These are phyloP conservation scores for Opeltia flavorubescens DNA, from an alignment of 495 filamentous ascomycete species.

Conservation along the genomic window DNA sequence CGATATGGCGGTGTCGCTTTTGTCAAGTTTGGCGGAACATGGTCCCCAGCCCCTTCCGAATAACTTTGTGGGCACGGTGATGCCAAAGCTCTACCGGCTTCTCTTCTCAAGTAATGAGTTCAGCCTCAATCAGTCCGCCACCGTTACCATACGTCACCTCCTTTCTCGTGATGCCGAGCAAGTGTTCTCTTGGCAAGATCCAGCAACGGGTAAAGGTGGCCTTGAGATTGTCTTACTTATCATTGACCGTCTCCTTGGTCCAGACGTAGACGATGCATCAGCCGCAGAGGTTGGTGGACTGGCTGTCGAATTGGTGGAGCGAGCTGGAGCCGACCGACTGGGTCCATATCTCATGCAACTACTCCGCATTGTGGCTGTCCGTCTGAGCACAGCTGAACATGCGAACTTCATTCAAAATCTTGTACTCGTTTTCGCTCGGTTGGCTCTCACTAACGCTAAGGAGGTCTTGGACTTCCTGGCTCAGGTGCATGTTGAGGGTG, in stretches of 20 bases:
- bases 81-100: slow-evolving; percentile 76
- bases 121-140: slow-evolving; percentile 65
- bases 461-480: slow-evolving; percentile 88
- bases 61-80: slow-evolving; percentile 68
- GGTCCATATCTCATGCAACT: slow-evolving; percentile 83
- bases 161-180: slow-evolving; percentile 77
- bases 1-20: slow-evolving; percentile 70
- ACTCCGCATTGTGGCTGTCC: slow-evolving; percentile 78
- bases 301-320: slow-evolving; percentile 89
- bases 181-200: slow-evolving; percentile 64
- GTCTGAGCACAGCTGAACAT: slow-evolving; percentile 64
- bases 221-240: slow-evolving; percentile 80
- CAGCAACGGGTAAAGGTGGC: slow-evolving; percentile 60
- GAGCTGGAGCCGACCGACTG: slow-evolving; percentile 74
- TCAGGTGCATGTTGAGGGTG: slow-evolving; percentile 56
- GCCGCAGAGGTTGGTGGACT: slow-evolving; percentile 93
- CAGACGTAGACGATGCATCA: slow-evolving; percentile 69
- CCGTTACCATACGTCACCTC: slow-evolving; percentile 73
- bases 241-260: slow-evolving; percentile 81
- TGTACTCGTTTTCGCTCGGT: slow-evolving; percentile 85
- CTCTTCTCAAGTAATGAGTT: slow-evolving; percentile 68
- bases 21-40: slow-evolving; percentile 67
- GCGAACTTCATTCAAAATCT: slow-evolving; percentile 82
- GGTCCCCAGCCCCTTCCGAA: slow-evolving; percentile 70
- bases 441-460: slow-evolving; percentile 67